Base-by-base conservation (phyloP, 768 basidiomycete species). In the Collybia nuda region DNA sequence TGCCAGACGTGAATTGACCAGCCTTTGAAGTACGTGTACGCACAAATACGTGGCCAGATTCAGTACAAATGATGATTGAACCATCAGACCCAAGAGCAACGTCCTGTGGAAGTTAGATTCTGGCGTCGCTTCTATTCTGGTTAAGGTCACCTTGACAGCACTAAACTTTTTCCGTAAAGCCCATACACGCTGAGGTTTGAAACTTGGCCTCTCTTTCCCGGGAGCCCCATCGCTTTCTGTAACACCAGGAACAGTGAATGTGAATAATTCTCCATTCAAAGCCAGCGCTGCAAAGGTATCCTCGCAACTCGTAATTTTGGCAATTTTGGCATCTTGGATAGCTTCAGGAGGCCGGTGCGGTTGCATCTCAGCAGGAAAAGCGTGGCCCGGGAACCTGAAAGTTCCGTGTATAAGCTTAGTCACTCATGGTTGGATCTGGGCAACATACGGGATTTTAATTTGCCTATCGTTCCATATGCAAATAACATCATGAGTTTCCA, bases 31-130 rank as follows among this genome's bases (percentile, higher is more conserved):
- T 82, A 22, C 92, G 80, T 17, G 84, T 77, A 19, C 94, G 87
- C 19, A 95, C 78, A 62, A 88, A 98, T 26, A 96, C 94, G 59
- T 98, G 94, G 0, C 96, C 96, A 3, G 96, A 95, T 54, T 89
- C 84, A 1, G 96, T 98, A 69, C 92, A 97, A 40, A 98, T 79
- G 62, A 97, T 86, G 61, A 97, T 81, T 14, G 88, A 82, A 3
- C 94, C 92, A 55, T 97, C 93, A 1, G 84, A 74, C 17, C 93
- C 92, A 12, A 98, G 74, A 0, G 93, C 93, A 7, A 96, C 88
- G 58, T 98, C 96, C 85, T 88, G 57, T 28, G 26, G 17, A 36
- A 15, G 18, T 37, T 47, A 50, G 40, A 37, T 36, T 26, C 44
- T 35, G 9, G 19, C 11, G 47, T 8, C 12, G 51, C 36, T 47